Base-by-base conservation (phyloP, 768 basidiomycete genomes). In the Mycena venus region DNA sequence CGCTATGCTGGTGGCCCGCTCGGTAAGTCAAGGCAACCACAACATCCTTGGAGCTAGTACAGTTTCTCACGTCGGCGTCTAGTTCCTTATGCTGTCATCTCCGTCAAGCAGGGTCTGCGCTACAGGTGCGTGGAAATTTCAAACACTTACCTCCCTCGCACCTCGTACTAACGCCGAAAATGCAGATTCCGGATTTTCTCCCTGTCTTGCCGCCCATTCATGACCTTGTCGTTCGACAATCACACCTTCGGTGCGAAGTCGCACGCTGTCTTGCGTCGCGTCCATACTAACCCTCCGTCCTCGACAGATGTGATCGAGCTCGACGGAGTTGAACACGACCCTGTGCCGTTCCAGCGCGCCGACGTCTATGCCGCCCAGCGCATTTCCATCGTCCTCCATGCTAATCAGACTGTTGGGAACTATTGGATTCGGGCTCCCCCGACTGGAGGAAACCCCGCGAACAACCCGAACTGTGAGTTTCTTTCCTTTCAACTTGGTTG, bases 131-230 rank as follows among this genome's bases (percentile, higher is more conserved):
- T 36, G 12, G 5, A 23, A 2, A 7, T 25, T 8, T 49, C 23
- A 23, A n/a, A 23, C n/a, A n/a, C n/a, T 10, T 23, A 1, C 21
- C 8, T 1, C 23, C n/a, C n/a, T n/a, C n/a, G 47, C n/a, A 23
- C 10, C 23, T 21, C n/a, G n/a, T 9, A 9, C 47, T 23, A 10
- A 23, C 23, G n/a, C 2, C 23, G 14, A 8, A 23, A 23, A 49
- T 49, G 47, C 47, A 88, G 75, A 49, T 86, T 91, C 78, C 89
- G 90, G 17, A 36, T 91, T 21, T 78, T 91, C 70, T 79, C 82
- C 40, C 83, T 84, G 23, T 84, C 89, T 27, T 90, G 90, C 77
- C 82, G 85, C 11, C 86, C 86, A 0, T 84, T 81, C 77, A 84
- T 83, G 78, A 82, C 77, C 1, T 83, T 86, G 78, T 85, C 83